Evolutionary conservation across 768 basidiomycete genomes (phyloP), one percentile per base, ranked within the genome.

Genomic region (Kwoniella sp.): DNA sequence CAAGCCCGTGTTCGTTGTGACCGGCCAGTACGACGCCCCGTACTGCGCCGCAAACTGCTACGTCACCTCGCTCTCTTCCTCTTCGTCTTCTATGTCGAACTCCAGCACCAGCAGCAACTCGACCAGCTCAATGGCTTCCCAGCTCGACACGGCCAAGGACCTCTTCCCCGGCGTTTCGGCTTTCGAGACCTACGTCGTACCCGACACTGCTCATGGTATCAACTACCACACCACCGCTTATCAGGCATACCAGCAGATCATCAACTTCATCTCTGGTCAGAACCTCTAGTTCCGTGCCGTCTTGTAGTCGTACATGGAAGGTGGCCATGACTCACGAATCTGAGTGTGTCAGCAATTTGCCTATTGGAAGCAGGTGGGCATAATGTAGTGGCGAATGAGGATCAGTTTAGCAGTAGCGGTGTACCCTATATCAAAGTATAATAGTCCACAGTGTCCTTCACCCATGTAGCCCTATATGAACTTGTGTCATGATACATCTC

Each of bases 131-230:
- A 38, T 37, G 1, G 34, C 23, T 22, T 52, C 30, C 17, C 70
- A 74, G 52, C 63, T 74, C n/a, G 73, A 74, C 50, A 70, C 73
- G n/a, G 67, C 70, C 28, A 62, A 64, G 51, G 51, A 52, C 20
- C 37, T 70, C 11, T 74, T 67, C 67, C 73, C 70, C 2, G 25
- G 29, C 15, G 66, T 72, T 8, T 15, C 41, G n/a, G 57, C 66
- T 45, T 74, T 74, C 63, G 34, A 56, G 23, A 72, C 71, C 34
- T 65, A 61, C 51, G 67, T 70, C 22, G 70, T 74, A 2, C 64
- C 68, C 8, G 69, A 58, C 55, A 74, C 71, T 25, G 73, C 58
- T 8, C 73, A 74, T 58, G 73, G 70, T 68, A 74, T 74, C 63
- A 74, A 74, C 55, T 74, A 63, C 58, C 73, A 66, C 41, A 62